Percentiles rank a stretch among this genome's conserved stretches.
These are phyloP conservation scores for Rugosomyces carneus DNA, from an alignment of 1,284 basidiomycete genomes.

Conservation along the genomic window DNA sequence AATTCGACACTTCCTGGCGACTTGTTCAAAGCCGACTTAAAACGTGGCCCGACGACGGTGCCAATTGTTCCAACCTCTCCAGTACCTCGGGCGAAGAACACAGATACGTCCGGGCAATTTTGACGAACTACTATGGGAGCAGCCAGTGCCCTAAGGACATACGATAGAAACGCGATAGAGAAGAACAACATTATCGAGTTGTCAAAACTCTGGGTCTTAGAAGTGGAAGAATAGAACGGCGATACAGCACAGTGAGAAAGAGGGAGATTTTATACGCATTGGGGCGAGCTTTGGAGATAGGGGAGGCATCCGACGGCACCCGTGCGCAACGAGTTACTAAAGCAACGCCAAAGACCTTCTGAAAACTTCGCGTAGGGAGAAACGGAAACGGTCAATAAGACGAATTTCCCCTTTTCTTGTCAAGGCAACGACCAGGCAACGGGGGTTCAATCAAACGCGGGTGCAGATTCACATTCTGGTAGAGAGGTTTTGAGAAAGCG, in stretches of 20 bases:
- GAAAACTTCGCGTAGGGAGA: too few species aligned
- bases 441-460: too few species aligned
- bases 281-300: neutral
- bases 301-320: neutral
- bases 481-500: too few species aligned
- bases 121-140: conserved; percentile 13
- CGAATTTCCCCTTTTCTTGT: too few species aligned
- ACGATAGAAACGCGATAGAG: neutral
- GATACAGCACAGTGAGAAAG: neutral
- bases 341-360: too few species aligned
- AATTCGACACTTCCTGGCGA: conserved; percentile 23
- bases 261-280: neutral
- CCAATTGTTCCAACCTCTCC: conserved; percentile 21
- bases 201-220: neutral
- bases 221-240: neutral
- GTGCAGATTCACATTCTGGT: too few species aligned
- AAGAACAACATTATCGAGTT: neutral
- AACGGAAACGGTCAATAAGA: too few species aligned
- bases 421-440: too few species aligned
- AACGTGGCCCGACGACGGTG: conserved; percentile 23
- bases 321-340: neutral
- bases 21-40: conserved; percentile 20
- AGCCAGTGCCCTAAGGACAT: conserved; percentile 8
- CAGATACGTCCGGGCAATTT: conserved; percentile 22
- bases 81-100: conserved; percentile 27